Percentiles rank a stretch among this genome's conserved stretches.
phyloP scores from a whole-genome alignment of 495 filamentous ascomycete species.

The Hypoxylon cercidicola region DNA sequence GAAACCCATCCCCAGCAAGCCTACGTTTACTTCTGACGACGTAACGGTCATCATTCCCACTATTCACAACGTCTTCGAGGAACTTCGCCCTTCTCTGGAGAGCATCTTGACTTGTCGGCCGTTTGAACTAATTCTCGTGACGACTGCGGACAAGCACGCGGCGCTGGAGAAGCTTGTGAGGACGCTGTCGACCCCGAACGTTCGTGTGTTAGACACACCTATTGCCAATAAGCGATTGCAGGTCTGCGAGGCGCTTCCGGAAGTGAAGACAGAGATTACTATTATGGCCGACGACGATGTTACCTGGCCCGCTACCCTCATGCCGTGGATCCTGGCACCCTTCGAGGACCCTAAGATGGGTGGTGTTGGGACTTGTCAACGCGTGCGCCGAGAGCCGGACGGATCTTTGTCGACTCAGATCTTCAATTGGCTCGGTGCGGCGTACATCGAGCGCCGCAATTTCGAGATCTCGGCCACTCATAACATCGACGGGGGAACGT shows the following conservation, averaged over 20 bases:
- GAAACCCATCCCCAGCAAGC: slow-evolving; percentile 46
- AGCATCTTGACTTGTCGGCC: slow-evolving; percentile 65
- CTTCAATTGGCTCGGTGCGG: slow-evolving; percentile 63
- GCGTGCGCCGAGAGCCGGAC: slow-evolving; percentile 50
- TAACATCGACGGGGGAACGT: slow-evolving; percentile 65
- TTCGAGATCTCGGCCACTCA: slow-evolving; percentile 66
- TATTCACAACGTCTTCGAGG: slow-evolving; percentile 63
- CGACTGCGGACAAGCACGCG: slow-evolving; percentile 62
- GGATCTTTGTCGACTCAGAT: slow-evolving; percentile 47
- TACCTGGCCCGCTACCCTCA: slow-evolving; percentile 62
- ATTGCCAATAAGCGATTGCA: slow-evolving; percentile 61
- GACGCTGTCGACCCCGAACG: slow-evolving; percentile 50
- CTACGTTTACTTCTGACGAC: slow-evolving; percentile 53
- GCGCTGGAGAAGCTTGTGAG: slow-evolving; percentile 57
- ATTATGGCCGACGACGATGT: slow-evolving; percentile 65
- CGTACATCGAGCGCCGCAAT: slow-evolving; percentile 67
- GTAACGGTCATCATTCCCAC: slow-evolving; percentile 67
- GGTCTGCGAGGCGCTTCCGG: slow-evolving; percentile 52
- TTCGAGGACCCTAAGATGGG: slow-evolving; percentile 64
- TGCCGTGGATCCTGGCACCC: slow-evolving; percentile 57
- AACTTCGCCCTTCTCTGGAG: slow-evolving; percentile 61
- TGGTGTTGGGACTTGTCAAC: slow-evolving; percentile 64
- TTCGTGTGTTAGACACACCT: slow-evolving; percentile 54
- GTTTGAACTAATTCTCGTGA: slow-evolving; percentile 64
- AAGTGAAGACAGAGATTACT: slow-evolving; percentile 58